Evolutionary conservation across 31 red algal species (phyloP), one percentile per base, ranked within the genome.

Genomic region (Asparagopsis taxiformis): DNA sequence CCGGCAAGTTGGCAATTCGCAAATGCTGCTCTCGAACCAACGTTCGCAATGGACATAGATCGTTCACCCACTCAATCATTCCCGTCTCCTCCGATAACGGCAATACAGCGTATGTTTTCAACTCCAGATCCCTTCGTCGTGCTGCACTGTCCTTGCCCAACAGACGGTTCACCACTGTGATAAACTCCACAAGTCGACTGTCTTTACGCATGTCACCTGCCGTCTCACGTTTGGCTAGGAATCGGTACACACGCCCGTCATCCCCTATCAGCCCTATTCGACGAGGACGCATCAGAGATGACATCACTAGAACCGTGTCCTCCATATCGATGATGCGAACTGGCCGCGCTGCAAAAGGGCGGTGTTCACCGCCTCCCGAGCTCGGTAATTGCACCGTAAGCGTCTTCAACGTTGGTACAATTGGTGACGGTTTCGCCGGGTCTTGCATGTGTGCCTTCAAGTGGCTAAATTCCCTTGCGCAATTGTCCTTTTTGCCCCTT

Each of bases 181-280:
- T 39, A 68, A 92, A 88, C 34, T 99, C 96, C 60, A 94, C 86
- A 31, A 99, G 59, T 13, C 96, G 87, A 32, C 87, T 87, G 64
- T 99, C 96, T 64, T 91, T 94, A 7, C 96, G 71, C 82, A 99
- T 94, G 38, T 99, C 96, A 30, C 91, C 96, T 15, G 84, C 65
- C 10, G 72, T 81, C 77, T 99, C 96, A 15, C 55, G 43, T 46
- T 99, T 99, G 41, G 70, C 89, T 35, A 99, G 59, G 52, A 92
- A 94, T 2, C 68, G 39, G 61, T 95, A 94, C 30, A 68, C 36
- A 8, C 59, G 30, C 35, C 91, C 96, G 75, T 99, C 91, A 16
- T 68, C 88, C 15, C 87, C 96, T 15, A 91, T 30, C 50, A 95
- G 67, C 28, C 77, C 74, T 21, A 98, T 87, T 13, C 91, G 72